Conservation (phyloP, 2,329 filamentous ascomycete genomes). For the Xylaria sp. region DNA sequence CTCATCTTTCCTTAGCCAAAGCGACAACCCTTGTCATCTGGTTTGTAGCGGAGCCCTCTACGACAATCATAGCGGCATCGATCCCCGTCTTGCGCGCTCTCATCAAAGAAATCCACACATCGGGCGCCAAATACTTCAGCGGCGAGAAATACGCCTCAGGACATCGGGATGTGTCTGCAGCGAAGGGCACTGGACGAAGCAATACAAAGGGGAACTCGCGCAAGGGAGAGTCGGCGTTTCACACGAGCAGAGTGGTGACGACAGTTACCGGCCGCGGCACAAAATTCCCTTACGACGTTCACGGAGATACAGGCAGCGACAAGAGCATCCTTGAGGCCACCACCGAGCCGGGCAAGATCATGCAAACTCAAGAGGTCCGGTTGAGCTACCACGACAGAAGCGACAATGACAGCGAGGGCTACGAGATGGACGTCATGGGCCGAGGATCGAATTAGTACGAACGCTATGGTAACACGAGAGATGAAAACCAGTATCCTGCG, state of each 20-base stretch:
- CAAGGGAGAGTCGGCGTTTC: conserved; percentile 26
- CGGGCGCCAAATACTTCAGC: conserved; percentile 37
- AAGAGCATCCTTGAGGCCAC: conserved; percentile 40
- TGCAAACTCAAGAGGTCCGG: conserved; percentile 42
- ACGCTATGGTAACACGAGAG: conserved; percentile 8
- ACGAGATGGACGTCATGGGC: conserved; percentile 40
- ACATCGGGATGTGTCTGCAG: conserved; percentile 25
- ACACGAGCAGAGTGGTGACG: conserved; percentile 39
- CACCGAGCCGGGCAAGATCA: conserved; percentile 35
- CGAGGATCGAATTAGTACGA: conserved; percentile 8
- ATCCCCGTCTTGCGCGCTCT: conserved; percentile 51
- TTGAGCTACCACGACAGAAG: conserved; percentile 43
- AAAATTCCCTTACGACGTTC: conserved; percentile 30
- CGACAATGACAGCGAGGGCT: conserved; percentile 40
- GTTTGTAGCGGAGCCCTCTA: conserved; percentile 45
- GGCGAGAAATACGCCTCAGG: conserved; percentile 31
- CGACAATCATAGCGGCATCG: conserved; percentile 48
- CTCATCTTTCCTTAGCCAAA: conserved; percentile 30
- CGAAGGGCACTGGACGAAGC: conserved; percentile 29
- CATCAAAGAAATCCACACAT: conserved; percentile 43
- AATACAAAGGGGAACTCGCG: conserved; percentile 20
- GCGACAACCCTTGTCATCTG: conserved; percentile 44
- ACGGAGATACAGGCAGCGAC: conserved; percentile 40
- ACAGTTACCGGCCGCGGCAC: conserved; percentile 34
- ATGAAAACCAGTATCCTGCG: neutral